Conservation (phyloP, 75 land plant genomes). For the Cunninghamia lanceolata region DNA sequence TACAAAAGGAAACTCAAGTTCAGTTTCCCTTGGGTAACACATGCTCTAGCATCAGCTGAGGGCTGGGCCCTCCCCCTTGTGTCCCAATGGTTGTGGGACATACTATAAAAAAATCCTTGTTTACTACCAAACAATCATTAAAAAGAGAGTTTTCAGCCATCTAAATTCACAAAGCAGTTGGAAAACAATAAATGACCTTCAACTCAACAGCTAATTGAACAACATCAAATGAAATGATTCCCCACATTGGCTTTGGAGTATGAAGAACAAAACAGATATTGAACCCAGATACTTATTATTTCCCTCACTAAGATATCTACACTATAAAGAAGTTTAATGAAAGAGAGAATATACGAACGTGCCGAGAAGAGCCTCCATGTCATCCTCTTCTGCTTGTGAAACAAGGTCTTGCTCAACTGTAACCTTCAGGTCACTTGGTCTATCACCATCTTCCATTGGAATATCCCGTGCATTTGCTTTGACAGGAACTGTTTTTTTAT, state of each 20-base stretch:
- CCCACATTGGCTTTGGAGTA: not conserved
- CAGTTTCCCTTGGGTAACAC: not conserved
- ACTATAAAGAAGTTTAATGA: slow-evolving; percentile 8
- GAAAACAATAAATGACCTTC: not conserved
- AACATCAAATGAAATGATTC: not conserved
- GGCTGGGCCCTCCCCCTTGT: not conserved
- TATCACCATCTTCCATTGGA: slow-evolving; percentile 31
- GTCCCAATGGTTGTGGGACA: not conserved
- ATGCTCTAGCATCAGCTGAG: not conserved
- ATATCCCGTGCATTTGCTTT: slow-evolving; percentile 42
- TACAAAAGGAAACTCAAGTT: not conserved
- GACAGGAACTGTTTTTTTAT: slow-evolving; percentile 52
- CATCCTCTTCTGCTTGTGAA: slow-evolving; percentile 97
- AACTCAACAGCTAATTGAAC: not conserved
- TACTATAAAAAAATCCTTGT: not conserved
- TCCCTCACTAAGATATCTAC: not conserved
- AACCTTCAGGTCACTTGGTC: slow-evolving; percentile 54
- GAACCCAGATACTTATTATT: not conserved
- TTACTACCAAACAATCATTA: not conserved
- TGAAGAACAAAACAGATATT: not conserved
- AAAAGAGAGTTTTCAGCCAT: not conserved
- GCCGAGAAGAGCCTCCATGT: slow-evolving; percentile 98
- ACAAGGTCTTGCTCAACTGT: slow-evolving; percentile 94
- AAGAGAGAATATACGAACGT: slow-evolving; percentile 54
- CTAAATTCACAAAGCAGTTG: not conserved